Conservation (phyloP, 2,329 filamentous ascomycete species). For the Cordyceps farinosa region DNA sequence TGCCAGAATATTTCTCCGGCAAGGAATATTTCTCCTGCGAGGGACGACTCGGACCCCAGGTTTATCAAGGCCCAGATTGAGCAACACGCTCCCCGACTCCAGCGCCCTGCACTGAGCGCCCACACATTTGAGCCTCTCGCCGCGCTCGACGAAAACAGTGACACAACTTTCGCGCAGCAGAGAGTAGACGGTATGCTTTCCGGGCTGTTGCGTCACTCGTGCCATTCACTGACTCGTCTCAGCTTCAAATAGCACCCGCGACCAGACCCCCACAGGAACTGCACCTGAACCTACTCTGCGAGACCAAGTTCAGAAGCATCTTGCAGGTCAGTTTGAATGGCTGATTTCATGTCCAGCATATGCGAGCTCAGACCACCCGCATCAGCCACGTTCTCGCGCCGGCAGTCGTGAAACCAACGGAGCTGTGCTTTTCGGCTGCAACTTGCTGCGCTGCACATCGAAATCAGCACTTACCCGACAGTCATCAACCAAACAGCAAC, state of each 20-base stretch:
- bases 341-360: constrained; percentile 39
- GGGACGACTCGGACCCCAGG: constrained; percentile 20
- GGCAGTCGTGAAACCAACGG: constrained; percentile 23
- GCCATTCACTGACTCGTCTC: constrained; percentile 5
- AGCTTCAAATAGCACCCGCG: neutral
- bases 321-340: constrained; percentile 50
- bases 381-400: constrained; percentile 19
- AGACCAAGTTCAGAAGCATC: constrained; percentile 40
- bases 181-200: constrained; percentile 3
- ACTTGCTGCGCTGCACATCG: constrained; percentile 42
- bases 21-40: constrained; percentile 20
- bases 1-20: constrained; percentile 23
- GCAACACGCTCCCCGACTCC: constrained; percentile 25
- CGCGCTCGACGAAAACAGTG: constrained; percentile 14
- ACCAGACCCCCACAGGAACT: constrained; percentile 22
- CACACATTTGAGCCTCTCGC: constrained; percentile 32
- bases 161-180: neutral
- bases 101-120: constrained; percentile 30
- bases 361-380: constrained; percentile 24
- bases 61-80: constrained; percentile 21
- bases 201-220: constrained; percentile 20
- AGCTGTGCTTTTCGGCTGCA: constrained; percentile 46
- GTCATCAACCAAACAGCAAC: constrained; percentile 16
- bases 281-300: constrained; percentile 25
- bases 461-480: constrained; percentile 23